Evolutionary conservation across 23 red algal species (phyloP).

Genomic region (Gracilaria gracilis): DNA sequence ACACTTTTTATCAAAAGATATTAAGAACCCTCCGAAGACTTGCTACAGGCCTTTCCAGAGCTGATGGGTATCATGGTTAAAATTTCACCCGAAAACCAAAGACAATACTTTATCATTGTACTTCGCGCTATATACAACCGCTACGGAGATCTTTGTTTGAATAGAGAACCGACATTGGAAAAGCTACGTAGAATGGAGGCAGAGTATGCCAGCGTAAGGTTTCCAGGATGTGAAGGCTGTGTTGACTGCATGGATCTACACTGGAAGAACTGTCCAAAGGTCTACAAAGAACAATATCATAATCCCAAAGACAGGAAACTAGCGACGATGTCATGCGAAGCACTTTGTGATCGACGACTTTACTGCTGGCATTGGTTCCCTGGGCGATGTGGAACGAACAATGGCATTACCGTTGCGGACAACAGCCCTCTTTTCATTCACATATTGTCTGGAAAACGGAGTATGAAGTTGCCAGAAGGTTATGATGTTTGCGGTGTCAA

Average conservation of each 20-base stretch:
- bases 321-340: constrained; percentile 33
- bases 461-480: no score
- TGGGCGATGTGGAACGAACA: no score
- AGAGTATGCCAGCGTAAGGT: neutral
- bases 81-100: constrained; percentile 16
- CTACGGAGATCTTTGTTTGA: constrained; percentile 3
- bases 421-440: constrained; percentile 52
- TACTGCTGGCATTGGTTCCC: constrained; percentile 76
- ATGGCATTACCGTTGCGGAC: constrained; percentile 34
- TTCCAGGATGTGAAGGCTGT: constrained; percentile 19
- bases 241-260: constrained; percentile 7
- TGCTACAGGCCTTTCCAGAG: neutral
- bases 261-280: no score
- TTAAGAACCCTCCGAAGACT: neutral
- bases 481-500: no score
- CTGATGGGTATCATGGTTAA: constrained; percentile 26
- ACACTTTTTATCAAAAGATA: constrained; percentile 7
- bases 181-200: constrained; percentile 4
- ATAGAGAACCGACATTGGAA: neutral
- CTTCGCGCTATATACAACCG: neutral
- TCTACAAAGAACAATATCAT: constrained; percentile 16
- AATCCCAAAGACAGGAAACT: constrained; percentile 29
- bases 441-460: no score
- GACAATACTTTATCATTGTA: constrained; percentile 21
- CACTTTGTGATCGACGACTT: constrained; percentile 12